phyloP scores from a whole-genome alignment of 306 rosid species.

The Quercus parvula region DNA sequence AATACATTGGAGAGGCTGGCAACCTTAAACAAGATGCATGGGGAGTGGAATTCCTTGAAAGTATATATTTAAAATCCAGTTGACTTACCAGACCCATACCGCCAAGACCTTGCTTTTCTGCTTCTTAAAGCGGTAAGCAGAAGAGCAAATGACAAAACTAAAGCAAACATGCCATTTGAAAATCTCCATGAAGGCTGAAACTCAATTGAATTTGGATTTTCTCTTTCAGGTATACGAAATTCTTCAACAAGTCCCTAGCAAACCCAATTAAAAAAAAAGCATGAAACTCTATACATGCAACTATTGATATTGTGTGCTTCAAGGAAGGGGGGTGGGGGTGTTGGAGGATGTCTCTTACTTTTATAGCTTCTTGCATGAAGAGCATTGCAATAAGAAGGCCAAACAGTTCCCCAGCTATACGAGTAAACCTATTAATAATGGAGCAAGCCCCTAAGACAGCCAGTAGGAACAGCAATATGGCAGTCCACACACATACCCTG shows the following conservation, averaged over 20 bases:
- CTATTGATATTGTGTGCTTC: neutral
- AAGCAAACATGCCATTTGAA: constrained; percentile 82
- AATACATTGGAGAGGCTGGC: neutral
- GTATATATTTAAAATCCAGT: neutral
- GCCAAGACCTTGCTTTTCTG: constrained; percentile 81
- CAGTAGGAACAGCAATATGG: constrained; percentile 59
- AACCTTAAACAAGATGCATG: neutral
- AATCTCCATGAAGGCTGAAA: constrained; percentile 82
- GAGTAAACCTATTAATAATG: constrained; percentile 78
- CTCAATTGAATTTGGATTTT: constrained; percentile 42
- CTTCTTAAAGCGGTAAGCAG: constrained; percentile 66
- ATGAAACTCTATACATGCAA: neutral
- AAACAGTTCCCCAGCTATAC: constrained; percentile 73
- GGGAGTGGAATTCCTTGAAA: neutral
- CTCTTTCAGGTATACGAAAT: constrained; percentile 60
- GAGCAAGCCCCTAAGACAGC: constrained; percentile 84
- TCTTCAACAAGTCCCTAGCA: constrained; percentile 65
- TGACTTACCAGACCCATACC: constrained; percentile 64
- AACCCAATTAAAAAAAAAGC: constrained; percentile 10
- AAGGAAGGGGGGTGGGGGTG: neutral
- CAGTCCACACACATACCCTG: constrained; percentile 88
- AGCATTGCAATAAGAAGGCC: constrained; percentile 87
- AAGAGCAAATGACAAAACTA: constrained; percentile 75
- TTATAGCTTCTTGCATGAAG: constrained; percentile 83
- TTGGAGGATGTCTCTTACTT: constrained; percentile 36